phyloP scores from a whole-genome alignment of 345 rosid genomes.

The Odontarrhena argentea region DNA sequence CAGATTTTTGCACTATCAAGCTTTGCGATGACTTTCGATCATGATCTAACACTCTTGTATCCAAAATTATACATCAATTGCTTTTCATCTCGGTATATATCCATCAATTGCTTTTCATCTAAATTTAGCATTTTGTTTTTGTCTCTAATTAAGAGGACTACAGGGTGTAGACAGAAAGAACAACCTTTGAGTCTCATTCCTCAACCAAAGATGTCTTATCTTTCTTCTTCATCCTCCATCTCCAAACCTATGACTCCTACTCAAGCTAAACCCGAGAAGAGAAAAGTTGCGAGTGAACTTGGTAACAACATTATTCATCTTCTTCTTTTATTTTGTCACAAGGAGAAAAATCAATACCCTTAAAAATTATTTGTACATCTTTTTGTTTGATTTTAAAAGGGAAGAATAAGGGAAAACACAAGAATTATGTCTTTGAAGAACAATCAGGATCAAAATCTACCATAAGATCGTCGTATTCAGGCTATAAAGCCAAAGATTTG shows the following conservation, averaged over 20 bases:
- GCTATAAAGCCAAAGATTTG: constrained; percentile 6
- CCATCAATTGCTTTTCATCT: not conserved
- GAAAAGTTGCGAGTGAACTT: constrained; percentile 12
- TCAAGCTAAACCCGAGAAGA: constrained; percentile 32
- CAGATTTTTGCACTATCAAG: no score
- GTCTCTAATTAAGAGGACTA: constrained; percentile 14
- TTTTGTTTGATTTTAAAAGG: constrained; percentile 18
- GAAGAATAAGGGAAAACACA: constrained; percentile 14
- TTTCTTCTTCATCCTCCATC: not conserved
- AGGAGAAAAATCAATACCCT: not conserved
- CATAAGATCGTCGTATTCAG: constrained; percentile 23
- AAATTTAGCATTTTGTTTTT: not conserved
- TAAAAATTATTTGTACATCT: not conserved
- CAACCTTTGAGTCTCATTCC: constrained; percentile 31
- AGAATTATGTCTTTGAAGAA: constrained; percentile 23
- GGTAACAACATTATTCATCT: constrained; percentile 29
- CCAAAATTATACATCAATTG: no score
- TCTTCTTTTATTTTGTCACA: not conserved
- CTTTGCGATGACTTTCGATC: no score
- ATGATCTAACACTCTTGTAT: no score
- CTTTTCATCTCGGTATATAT: not conserved
- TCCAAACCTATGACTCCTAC: constrained; percentile 26
- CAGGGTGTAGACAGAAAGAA: constrained; percentile 11
- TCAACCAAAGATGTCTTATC: constrained; percentile 24
- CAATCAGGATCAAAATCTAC: constrained; percentile 31